Conservation (phyloP, 768 basidiomycete species). For the Agrocybe pediades region DNA sequence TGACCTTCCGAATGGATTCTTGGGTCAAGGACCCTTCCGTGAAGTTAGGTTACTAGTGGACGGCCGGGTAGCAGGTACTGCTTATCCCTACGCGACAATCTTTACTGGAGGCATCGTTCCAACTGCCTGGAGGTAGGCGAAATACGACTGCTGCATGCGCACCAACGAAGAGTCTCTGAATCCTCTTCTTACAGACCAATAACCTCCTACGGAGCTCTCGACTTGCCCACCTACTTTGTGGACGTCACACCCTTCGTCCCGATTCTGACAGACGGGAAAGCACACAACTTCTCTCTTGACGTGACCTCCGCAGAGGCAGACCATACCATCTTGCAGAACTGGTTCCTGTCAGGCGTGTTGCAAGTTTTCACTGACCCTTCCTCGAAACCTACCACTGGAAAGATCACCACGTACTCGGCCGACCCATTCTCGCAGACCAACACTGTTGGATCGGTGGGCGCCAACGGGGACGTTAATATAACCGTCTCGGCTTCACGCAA, state of each 20-base stretch:
- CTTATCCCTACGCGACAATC: slow-evolving; percentile 58
- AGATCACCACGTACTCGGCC: slow-evolving; percentile 59
- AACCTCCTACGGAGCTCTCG: slow-evolving; percentile 74
- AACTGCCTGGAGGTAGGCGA: slow-evolving; percentile 60
- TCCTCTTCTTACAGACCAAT: slow-evolving; percentile 52
- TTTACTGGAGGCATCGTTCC: slow-evolving; percentile 80
- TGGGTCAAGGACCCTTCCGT: slow-evolving; percentile 50
- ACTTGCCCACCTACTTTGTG: slow-evolving; percentile 76
- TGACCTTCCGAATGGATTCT: slow-evolving; percentile 48
- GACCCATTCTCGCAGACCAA: slow-evolving; percentile 56
- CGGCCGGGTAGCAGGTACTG: slow-evolving; percentile 46
- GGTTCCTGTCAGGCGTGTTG: slow-evolving; percentile 74
- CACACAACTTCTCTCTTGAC: slow-evolving; percentile 73
- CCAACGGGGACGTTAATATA: slow-evolving; percentile 55
- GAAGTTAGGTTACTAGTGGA: slow-evolving; percentile 51
- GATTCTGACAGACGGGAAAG: slow-evolving; percentile 62
- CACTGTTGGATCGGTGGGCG: slow-evolving; percentile 42
- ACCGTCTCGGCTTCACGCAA: slow-evolving; percentile 61
- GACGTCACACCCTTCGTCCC: slow-evolving; percentile 81
- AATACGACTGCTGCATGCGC: neutral
- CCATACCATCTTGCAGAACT: slow-evolving; percentile 70
- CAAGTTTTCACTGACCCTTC: slow-evolving; percentile 73
- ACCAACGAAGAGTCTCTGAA: neutral
- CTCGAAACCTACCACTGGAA: slow-evolving; percentile 62
- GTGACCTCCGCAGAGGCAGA: slow-evolving; percentile 69